These are phyloP conservation scores for Trichophyton benhamiae DNA, from an alignment of 2,329 filamentous ascomycete species.

Conservation along the genomic window DNA sequence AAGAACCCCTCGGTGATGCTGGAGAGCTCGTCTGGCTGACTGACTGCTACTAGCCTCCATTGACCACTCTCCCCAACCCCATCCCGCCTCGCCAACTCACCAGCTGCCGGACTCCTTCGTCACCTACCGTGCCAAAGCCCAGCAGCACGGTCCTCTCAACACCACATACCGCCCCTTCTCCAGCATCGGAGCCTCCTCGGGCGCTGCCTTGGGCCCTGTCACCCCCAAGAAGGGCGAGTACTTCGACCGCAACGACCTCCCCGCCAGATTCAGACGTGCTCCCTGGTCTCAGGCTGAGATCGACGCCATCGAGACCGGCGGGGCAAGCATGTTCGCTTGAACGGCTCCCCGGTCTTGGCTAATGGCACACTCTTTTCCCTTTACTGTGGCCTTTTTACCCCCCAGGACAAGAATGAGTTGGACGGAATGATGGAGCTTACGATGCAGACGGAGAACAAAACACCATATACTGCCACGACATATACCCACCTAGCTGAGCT, in stretches of 20 bases:
- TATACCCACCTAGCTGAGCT: conserved; percentile 1
- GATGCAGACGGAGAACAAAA: background rate
- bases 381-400: background rate
- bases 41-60: conserved; percentile 25
- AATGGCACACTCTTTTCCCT: background rate
- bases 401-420: background rate
- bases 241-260: conserved; percentile 84
- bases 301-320: conserved; percentile 87
- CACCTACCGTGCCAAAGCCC: conserved; percentile 49
- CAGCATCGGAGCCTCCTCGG: conserved; percentile 48
- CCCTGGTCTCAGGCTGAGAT: conserved; percentile 74
- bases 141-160: conserved; percentile 51
- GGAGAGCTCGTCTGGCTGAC: background rate
- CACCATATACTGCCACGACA: background rate
- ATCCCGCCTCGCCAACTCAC: conserved; percentile 45
- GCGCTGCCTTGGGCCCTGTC: conserved; percentile 60
- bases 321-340: conserved; percentile 54
- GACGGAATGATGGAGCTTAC: background rate
- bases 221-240: conserved; percentile 58
- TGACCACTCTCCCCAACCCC: conserved; percentile 46
- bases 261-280: conserved; percentile 64
- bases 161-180: conserved; percentile 24
- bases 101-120: conserved; percentile 50
- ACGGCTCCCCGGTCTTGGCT: background rate
- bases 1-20: background rate